These are phyloP conservation scores for Blastobotrys mokoenaii DNA, from an alignment of 805 yeast genomes.

Conservation along the genomic window DNA sequence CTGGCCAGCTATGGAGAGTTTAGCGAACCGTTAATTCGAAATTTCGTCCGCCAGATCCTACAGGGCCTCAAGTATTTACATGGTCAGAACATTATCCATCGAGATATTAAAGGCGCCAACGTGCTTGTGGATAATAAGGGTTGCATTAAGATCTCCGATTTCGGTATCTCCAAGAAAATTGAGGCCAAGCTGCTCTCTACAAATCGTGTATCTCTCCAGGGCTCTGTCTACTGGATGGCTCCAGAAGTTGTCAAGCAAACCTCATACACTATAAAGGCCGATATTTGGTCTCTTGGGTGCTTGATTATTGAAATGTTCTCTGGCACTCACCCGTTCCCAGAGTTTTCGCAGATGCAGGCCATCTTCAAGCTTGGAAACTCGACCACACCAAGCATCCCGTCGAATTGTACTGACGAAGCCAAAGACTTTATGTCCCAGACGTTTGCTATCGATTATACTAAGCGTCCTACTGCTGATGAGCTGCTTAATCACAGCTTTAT, in stretches of 20 bases:
- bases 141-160: conserved; percentile 76
- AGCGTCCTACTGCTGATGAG: conserved; percentile 67
- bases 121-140: conserved; percentile 74
- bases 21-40: conserved; percentile 65
- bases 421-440: conserved; percentile 55
- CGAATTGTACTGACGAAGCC: conserved; percentile 53
- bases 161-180: conserved; percentile 68
- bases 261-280: conserved; percentile 85
- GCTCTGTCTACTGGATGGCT: conserved; percentile 98
- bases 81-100: conserved; percentile 65
- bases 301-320: conserved; percentile 91
- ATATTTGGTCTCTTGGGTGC: conserved; percentile 97
- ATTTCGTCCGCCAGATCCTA: conserved; percentile 67
- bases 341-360: conserved; percentile 93
- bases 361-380: conserved; percentile 88
- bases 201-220: conserved; percentile 79
- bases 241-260: conserved; percentile 96
- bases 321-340: conserved; percentile 93
- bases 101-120: conserved; percentile 87
- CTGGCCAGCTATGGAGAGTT: conserved; percentile 67
- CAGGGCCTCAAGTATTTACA: conserved; percentile 70
- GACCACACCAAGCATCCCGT: conserved; percentile 67
- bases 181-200: conserved; percentile 42
- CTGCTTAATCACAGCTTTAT: conserved; percentile 56
- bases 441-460: conserved; percentile 65